Evolutionary conservation across 176 grass and related monocot genomes (phyloP).

Genomic region (Rhynchospora breviuscula): DNA sequence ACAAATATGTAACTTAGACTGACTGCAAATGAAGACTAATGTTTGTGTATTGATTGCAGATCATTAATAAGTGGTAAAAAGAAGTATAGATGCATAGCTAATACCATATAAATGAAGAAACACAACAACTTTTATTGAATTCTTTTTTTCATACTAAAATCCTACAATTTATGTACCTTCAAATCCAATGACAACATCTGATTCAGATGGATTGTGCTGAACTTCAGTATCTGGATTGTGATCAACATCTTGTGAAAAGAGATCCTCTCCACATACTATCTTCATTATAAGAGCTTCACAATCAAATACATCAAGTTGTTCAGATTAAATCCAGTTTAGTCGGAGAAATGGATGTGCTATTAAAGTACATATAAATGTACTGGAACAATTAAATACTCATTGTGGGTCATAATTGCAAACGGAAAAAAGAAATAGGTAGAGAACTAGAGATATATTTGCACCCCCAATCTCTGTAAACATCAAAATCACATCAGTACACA

Average conservation of each 20-base stretch:
- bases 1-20: not conserved
- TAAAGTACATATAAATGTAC: not conserved
- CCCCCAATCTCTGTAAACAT: not conserved
- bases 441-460: not conserved
- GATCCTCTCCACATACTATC: not conserved
- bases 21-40: not conserved
- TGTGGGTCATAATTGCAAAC: not conserved
- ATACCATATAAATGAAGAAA: not conserved
- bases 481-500: not conserved
- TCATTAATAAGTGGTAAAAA: not conserved
- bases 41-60: not conserved
- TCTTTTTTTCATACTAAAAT: not conserved
- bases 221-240: not conserved
- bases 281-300: constrained; percentile 23
- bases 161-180: constrained; percentile 11
- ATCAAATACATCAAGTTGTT: not conserved
- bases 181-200: not conserved
- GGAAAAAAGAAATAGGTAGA: not conserved
- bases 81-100: not conserved
- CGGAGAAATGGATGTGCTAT: not conserved
- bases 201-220: not conserved
- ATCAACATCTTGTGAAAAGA: not conserved
- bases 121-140: not conserved
- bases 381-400: not conserved
- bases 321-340: not conserved